These are phyloP conservation scores for Tulasnella sp. DNA, from an alignment of 768 basidiomycete species.

Conservation along the genomic window DNA sequence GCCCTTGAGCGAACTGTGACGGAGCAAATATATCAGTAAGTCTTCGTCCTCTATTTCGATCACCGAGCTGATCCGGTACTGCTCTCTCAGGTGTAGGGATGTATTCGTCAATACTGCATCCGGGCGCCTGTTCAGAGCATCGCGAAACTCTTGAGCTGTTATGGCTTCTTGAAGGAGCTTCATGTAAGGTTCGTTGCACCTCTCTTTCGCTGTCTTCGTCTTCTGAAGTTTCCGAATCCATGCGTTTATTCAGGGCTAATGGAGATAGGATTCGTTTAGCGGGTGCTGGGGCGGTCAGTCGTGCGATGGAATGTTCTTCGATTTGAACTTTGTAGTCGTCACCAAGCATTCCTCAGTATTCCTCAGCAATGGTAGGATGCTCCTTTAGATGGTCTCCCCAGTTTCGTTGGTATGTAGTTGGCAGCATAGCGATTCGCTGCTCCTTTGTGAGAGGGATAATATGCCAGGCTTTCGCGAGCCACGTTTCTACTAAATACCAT, in stretches of 20 bases:
- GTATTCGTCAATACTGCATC: background rate
- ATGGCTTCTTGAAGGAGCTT: background rate
- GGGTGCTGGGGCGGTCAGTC: background rate
- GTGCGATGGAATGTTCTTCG: background rate
- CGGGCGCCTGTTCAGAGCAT: background rate
- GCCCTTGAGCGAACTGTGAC: background rate
- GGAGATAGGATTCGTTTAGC: background rate
- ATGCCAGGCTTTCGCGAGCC: background rate
- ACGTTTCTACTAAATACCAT: background rate
- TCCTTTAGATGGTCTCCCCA: background rate
- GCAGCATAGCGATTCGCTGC: background rate
- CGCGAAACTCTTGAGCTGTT: background rate
- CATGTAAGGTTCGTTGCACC: background rate
- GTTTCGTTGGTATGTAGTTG: background rate
- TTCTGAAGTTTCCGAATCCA: background rate
- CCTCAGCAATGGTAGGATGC: background rate
- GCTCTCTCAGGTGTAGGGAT: background rate
- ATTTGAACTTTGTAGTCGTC: background rate
- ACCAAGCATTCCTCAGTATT: background rate
- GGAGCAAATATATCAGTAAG: background rate
- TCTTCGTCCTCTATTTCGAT: background rate
- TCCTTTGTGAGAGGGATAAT: background rate
- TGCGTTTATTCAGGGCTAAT: background rate
- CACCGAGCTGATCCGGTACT: background rate
- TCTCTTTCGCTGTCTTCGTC: background rate